These are phyloP conservation scores for Fusarium sp. DNA, from an alignment of 2,329 filamentous ascomycete species.

Conservation along the genomic window DNA sequence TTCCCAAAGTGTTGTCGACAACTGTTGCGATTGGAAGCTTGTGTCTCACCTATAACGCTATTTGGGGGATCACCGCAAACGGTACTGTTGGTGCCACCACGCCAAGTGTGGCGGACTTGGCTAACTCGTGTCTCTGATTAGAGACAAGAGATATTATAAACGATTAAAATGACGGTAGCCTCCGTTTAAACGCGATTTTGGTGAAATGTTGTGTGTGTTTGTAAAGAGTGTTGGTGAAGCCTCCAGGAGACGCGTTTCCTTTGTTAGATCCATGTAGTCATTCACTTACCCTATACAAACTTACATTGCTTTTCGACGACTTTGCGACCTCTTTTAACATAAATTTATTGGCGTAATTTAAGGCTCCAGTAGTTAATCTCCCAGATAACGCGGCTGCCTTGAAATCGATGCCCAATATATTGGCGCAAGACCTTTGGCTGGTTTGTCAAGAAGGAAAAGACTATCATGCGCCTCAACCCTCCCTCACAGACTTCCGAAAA, in stretches of 20 bases:
- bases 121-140: not conserved
- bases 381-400: not conserved
- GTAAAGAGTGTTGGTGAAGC: slow-evolving; percentile 2
- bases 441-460: not conserved
- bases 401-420: slow-evolving; percentile 10
- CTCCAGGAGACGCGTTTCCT: slow-evolving; percentile 4
- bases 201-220: not conserved
- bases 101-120: not conserved
- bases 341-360: too few species aligned
- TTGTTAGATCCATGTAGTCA: not conserved
- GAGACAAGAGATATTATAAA: not conserved
- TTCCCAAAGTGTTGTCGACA: not conserved
- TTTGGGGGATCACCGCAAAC: not conserved
- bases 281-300: not conserved
- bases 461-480: slow-evolving; percentile 3
- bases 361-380: too few species aligned
- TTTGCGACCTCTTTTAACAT: not conserved
- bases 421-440: not conserved
- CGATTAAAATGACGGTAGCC: not conserved
- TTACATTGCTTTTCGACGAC: not conserved
- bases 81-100: slow-evolving; percentile 8
- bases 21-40: slow-evolving; percentile 7
- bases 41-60: slow-evolving; percentile 26
- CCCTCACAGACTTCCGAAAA: not conserved
- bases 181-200: not conserved